Evolutionary conservation across 106 monocot species (phyloP).

Genomic region (Allium fistulosum): DNA sequence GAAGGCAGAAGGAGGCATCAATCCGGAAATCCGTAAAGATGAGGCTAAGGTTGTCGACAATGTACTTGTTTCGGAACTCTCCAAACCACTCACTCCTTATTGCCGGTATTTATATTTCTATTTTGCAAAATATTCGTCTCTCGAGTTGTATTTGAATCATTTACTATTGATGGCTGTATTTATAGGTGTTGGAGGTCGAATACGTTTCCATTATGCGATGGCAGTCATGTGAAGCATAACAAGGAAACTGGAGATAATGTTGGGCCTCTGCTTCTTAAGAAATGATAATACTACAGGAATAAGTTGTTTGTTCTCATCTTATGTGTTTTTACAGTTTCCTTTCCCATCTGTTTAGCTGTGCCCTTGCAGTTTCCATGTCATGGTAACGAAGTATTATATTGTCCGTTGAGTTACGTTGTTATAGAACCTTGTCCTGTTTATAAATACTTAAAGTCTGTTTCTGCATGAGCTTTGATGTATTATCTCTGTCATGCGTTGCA

Average conservation of each 20-base stretch:
- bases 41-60: constrained; percentile 88
- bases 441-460: no score
- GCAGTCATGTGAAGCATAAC: constrained; percentile 96
- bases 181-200: constrained; percentile 92
- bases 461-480: no score
- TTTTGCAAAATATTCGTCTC: background rate
- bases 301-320: no score
- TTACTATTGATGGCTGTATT: background rate
- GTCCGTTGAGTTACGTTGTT: no score
- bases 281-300: constrained; percentile 1
- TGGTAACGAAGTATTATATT: no score
- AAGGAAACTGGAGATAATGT: constrained; percentile 92
- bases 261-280: constrained; percentile 84
- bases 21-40: constrained; percentile 72
- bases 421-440: no score
- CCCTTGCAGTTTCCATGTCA: no score
- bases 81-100: constrained; percentile 84
- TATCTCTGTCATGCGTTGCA: no score
- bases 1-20: constrained; percentile 46
- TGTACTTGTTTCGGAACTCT: constrained; percentile 55
- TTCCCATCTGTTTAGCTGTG: no score
- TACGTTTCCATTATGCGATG: constrained; percentile 91
- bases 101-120: constrained; percentile 47
- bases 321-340: no score
- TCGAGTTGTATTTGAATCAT: background rate